A percentile compares a stretch with the other conserved stretches of the same genome.
Conservation (phyloP, 352 stramenopile genomes). For the Globisporangium spiculum region DNA sequence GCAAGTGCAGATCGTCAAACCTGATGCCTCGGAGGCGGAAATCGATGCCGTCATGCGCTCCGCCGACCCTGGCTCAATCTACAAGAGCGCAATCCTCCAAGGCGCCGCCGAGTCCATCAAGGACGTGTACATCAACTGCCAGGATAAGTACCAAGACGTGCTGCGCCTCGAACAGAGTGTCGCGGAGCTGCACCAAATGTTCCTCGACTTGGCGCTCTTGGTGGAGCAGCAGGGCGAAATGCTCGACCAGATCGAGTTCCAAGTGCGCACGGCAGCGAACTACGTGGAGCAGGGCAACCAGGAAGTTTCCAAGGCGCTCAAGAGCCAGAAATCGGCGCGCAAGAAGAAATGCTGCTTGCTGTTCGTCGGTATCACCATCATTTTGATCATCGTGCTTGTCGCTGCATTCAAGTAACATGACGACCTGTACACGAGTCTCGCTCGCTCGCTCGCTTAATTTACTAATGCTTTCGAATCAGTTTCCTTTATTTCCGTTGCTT, state of each 20-base stretch:
- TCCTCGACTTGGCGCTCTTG: slow-evolving; percentile 97
- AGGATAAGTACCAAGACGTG: slow-evolving; percentile 98
- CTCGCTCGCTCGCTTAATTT: not conserved
- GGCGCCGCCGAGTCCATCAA: slow-evolving; percentile 77
- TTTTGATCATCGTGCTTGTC: slow-evolving; percentile 78
- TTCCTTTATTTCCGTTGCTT: not conserved
- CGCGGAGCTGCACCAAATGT: slow-evolving; percentile 99
- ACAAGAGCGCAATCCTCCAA: slow-evolving; percentile 82
- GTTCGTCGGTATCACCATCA: slow-evolving; percentile 69
- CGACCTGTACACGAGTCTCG: not conserved
- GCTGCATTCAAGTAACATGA: slow-evolving; percentile 55
- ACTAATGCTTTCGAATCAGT: not conserved
- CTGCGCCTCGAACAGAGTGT: slow-evolving; percentile 95
- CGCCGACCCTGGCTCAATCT: slow-evolving; percentile 77
- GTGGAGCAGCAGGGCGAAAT: slow-evolving; percentile 98
- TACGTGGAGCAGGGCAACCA: slow-evolving; percentile 97
- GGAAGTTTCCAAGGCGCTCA: slow-evolving; percentile 93
- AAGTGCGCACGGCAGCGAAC: slow-evolving; percentile 91
- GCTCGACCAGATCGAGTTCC: slow-evolving; percentile 98
- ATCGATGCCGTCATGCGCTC: slow-evolving; percentile 96
- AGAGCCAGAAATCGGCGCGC: slow-evolving; percentile 94
- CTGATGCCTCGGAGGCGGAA: slow-evolving; percentile 95
- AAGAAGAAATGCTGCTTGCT: slow-evolving; percentile 96
- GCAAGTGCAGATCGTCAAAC: slow-evolving; percentile 98
- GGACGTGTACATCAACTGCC: slow-evolving; percentile 93